Evolutionary conservation across 768 basidiomycete species (phyloP), one percentile per base, ranked within the genome.

Genomic region (Hemileccinum impolitum): DNA sequence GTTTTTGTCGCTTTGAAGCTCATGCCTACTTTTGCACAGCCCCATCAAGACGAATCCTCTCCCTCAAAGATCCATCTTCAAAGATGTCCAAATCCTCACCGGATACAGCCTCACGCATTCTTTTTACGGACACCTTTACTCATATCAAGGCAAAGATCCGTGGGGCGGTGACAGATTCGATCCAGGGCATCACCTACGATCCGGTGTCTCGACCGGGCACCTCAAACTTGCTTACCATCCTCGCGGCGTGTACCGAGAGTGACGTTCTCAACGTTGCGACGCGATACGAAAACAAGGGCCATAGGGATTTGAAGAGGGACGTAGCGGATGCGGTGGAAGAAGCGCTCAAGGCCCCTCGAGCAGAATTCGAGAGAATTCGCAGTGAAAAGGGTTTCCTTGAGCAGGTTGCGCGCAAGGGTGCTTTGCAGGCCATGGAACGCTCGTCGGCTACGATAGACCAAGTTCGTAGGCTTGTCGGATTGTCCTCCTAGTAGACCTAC

Each of bases 71-170:
- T 63, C 90, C 93, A 1, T 72, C 75, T 0, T 78, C 84, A 4
- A 98, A 97, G 65, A 98, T 98, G 94, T 96, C 94, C 31, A 97
- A 97, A 67, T 97, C 94, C 0, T 78, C 91, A 0, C 85, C 84
- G 0, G 83, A 90, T 62, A 50, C 80, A 1, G 68, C 80, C 14
- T 94, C 93, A 0, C 86, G 94, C 21, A 92, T 97, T 61, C 77
- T 91, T 47, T 75, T 98, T 34, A 94, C 88, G 21, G 94, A 97
- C 63, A 68, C 79, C 0, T 64, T 78, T 10, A 57, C 69, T 1
- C 67, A 79, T 60, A 90, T 95, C 39, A 62, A 65, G 39, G 61
- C 74, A 21, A 96, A 95, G 65, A 77, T 97, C 48, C 82, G 84
- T 17, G 71, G 75, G 6, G 89, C 94, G 1, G 87, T 94, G 2